Conservation (phyloP, 805 yeast species). For the Yarrowia alimentaria region DNA sequence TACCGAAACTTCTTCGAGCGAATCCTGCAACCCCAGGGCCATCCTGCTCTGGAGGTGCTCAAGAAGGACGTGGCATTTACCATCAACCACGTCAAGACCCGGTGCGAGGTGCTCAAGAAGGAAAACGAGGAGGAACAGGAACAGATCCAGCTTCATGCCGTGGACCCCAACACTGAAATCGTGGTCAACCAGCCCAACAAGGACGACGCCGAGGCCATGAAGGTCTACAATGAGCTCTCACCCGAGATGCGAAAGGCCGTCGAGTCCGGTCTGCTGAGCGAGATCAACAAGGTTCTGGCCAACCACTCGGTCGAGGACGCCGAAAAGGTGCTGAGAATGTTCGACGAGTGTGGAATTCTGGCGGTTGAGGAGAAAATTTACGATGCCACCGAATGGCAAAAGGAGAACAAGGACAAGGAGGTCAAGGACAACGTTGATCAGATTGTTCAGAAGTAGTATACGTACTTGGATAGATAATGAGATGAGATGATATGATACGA, state of each 20-base stretch:
- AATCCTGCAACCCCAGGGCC: slow-evolving; percentile 47
- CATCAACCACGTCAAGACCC: slow-evolving; percentile 64
- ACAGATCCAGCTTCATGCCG: slow-evolving; percentile 80
- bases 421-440: slow-evolving; percentile 17
- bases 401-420: slow-evolving; percentile 28
- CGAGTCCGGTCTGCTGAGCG: slow-evolving; percentile 66
- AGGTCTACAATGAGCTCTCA: slow-evolving; percentile 54
- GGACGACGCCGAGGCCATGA: slow-evolving; percentile 46
- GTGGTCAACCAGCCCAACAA: slow-evolving; percentile 66
- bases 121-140: slow-evolving; percentile 41
- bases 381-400: slow-evolving; percentile 42
- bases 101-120: slow-evolving; percentile 69
- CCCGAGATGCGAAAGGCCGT: slow-evolving; percentile 75
- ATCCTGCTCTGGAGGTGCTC: slow-evolving; percentile 71
- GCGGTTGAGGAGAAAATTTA: slow-evolving; percentile 62
- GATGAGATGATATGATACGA: no score
- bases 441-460: slow-evolving; percentile 12
- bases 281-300: slow-evolving; percentile 79
- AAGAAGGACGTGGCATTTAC: slow-evolving; percentile 72
- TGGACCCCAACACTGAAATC: slow-evolving; percentile 79
- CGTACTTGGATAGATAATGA: no score
- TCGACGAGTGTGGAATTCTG: slow-evolving; percentile 79
- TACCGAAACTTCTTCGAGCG: slow-evolving; percentile 67
- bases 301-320: slow-evolving; percentile 72
- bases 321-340: slow-evolving; percentile 66